Base-by-base conservation (phyloP, 2,329 filamentous ascomycete species). In the Gaeumannomyces tritici region DNA sequence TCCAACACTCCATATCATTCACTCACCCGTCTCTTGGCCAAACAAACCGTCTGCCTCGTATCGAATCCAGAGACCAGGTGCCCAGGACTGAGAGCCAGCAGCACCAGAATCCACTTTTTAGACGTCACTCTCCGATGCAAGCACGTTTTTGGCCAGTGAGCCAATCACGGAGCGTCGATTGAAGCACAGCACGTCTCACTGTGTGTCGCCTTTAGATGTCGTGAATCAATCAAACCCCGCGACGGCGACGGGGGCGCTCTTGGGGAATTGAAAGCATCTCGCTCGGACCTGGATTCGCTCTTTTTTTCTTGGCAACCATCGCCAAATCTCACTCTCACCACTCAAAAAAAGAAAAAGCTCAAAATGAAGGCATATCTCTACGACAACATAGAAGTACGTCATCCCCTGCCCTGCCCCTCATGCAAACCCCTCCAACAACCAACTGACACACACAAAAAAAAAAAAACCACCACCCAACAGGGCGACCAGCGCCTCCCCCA, bases 401-500 rank as follows among this genome's bases (percentile, higher is more conserved):
- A 11, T n/a, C n/a, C 42, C 11, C 33, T 9, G 11, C 31, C 26
- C 42, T 58, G n/a, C 21, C 57, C 58, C 58, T 51, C 57, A 59
- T 8, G 8, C 31, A 2, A 11, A 13, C 59, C 33, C 59, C 33
- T 24, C 24, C 18, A 2, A 11, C 27, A n/a, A n/a, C 29, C 21
- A 27, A 26, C 47, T 13, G 24, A 28, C 42, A 15, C 31, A 11
- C 31, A 33, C 11, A 35, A 35, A 58, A 29, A 64, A 18, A n/a
- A n/a, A n/a, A n/a, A n/a, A n/a, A n/a, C n/a, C n/a, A n/a, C n/a
- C n/a, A n/a, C n/a, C 31, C 59, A 29, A 56, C 72, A 96, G 91
- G 93, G 91, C 78, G 95, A 99, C 82, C 95, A 97, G 79, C 92
- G 95, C 72, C 84, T 89, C 56, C 84, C 90, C 61, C 95, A 99